Evolutionary conservation across 2,329 filamentous ascomycete species (phyloP).

Genomic region (Bertia moriformis): DNA sequence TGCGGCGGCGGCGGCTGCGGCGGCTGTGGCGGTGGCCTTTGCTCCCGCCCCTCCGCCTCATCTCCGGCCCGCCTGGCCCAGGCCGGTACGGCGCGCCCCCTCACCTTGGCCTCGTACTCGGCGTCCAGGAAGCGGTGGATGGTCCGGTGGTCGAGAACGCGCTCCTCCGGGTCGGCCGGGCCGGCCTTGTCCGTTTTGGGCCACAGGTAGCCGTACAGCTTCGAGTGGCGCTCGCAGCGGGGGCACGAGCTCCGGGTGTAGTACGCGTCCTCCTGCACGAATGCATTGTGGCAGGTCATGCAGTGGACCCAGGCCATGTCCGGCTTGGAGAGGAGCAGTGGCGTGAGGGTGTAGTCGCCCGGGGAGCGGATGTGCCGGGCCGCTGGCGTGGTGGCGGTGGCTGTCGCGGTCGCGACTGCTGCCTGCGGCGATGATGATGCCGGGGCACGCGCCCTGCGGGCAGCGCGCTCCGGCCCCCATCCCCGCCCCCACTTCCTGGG

Average conservation of each 20-base stretch:
- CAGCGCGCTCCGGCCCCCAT: no score
- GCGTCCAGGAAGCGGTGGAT: conserved; percentile 71
- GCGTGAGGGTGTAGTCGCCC: conserved; percentile 73
- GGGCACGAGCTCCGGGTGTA: conserved; percentile 75
- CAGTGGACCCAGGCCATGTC: conserved; percentile 78
- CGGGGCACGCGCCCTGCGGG: no score
- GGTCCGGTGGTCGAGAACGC: conserved; percentile 70
- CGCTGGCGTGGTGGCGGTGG: conserved; percentile 6
- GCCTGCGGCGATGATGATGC: no score
- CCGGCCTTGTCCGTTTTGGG: conserved; percentile 82
- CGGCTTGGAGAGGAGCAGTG: conserved; percentile 59
- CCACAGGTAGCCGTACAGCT: conserved; percentile 89
- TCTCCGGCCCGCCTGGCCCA: background rate
- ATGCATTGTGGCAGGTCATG: conserved; percentile 65
- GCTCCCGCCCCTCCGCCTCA: background rate
- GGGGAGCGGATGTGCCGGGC: conserved; percentile 32
- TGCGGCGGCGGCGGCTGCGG: no score
- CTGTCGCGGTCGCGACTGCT: no score
- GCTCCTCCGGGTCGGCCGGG: conserved; percentile 55
- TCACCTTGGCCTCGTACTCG: conserved; percentile 46
- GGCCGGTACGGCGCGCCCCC: conserved; percentile 18
- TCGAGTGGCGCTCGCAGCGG: conserved; percentile 86
- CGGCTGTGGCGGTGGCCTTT: background rate
- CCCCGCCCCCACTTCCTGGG: no score
- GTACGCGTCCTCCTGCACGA: conserved; percentile 81